These are phyloP conservation scores for Chlorella variabilis DNA, from an alignment of 163 green algal species.

Conservation along the genomic window DNA sequence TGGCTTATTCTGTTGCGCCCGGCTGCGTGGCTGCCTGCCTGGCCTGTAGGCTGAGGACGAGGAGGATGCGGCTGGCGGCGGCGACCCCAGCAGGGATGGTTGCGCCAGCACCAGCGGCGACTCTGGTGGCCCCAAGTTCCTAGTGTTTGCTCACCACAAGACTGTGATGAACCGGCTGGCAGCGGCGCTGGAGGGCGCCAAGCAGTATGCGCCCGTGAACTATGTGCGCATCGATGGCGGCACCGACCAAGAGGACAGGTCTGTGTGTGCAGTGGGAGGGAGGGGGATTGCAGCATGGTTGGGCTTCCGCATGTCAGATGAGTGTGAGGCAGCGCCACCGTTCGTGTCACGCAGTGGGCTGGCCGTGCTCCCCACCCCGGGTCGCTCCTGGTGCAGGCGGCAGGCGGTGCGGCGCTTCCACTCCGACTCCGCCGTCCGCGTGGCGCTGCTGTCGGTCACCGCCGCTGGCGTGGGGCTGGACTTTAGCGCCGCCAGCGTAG, in stretches of 20 bases:
- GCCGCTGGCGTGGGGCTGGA: constrained; percentile 92
- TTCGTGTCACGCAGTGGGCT: too few species aligned
- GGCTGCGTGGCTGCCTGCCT: too few species aligned
- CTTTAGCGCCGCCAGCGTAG: constrained; percentile 84
- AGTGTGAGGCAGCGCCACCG: too few species aligned
- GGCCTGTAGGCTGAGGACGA: neutral
- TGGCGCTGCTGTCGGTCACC: constrained; percentile 94
- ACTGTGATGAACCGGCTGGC: constrained; percentile 83
- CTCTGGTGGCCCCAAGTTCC: constrained; percentile 74
- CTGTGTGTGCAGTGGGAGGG: too few species aligned
- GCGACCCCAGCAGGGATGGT: neutral
- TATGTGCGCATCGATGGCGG: constrained; percentile 91
- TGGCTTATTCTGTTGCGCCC: too few species aligned
- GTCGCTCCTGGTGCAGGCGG: constrained; percentile 4
- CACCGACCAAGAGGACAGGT: constrained; percentile 63
- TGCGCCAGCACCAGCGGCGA: neutral
- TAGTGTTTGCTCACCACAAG: constrained; percentile 97
- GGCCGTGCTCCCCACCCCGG: neutral
- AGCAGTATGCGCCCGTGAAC: constrained; percentile 50
- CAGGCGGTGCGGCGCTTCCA: constrained; percentile 16
- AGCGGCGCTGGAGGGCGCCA: constrained; percentile 27
- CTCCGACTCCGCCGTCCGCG: constrained; percentile 63
- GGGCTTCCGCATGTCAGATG: too few species aligned
- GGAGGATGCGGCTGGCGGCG: constrained; percentile 45
- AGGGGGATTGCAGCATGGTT: too few species aligned